These are phyloP conservation scores for Penicillium manginii DNA, from an alignment of 495 filamentous ascomycete species.

Conservation along the genomic window DNA sequence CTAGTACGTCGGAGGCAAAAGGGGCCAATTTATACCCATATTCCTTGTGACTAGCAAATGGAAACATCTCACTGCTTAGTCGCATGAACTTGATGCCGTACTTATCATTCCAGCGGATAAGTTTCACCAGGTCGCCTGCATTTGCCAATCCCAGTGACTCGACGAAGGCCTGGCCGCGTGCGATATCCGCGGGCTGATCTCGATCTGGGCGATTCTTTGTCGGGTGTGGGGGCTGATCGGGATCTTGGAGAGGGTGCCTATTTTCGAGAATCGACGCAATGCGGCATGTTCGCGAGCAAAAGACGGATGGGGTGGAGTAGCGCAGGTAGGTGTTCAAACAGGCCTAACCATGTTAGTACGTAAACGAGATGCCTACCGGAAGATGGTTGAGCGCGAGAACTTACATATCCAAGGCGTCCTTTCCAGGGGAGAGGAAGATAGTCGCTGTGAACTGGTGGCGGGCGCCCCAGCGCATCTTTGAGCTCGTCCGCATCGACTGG, in stretches of 20 bases:
- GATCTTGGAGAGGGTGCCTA: slow-evolving; percentile 76
- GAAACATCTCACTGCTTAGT: slow-evolving; percentile 94
- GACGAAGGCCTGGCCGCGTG: slow-evolving; percentile 70
- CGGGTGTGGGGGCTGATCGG: slow-evolving; percentile 73
- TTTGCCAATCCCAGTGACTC: slow-evolving; percentile 81
- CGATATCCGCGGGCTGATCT: slow-evolving; percentile 62
- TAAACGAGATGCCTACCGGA: not conserved
- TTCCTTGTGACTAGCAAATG: slow-evolving; percentile 85
- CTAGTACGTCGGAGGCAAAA: slow-evolving; percentile 80
- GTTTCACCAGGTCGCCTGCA: slow-evolving; percentile 78
- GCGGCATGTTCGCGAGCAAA: slow-evolving; percentile 89
- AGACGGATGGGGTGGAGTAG: slow-evolving; percentile 80
- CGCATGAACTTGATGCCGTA: slow-evolving; percentile 94
- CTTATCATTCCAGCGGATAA: slow-evolving; percentile 90
- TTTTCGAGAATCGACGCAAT: slow-evolving; percentile 91
- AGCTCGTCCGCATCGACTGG: slow-evolving; percentile 47
- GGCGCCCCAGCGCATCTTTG: slow-evolving; percentile 56
- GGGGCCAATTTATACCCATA: slow-evolving; percentile 88
- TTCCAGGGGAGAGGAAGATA: slow-evolving; percentile 93
- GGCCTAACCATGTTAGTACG: slow-evolving; percentile 55
- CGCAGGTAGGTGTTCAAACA: slow-evolving; percentile 94
- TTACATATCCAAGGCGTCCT: slow-evolving; percentile 87
- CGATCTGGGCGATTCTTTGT: slow-evolving; percentile 84
- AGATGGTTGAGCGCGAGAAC: slow-evolving; percentile 22
- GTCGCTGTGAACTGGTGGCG: slow-evolving; percentile 81